Conservation (phyloP, 2,329 filamentous ascomycete genomes). For the Ascochyta lentis region DNA sequence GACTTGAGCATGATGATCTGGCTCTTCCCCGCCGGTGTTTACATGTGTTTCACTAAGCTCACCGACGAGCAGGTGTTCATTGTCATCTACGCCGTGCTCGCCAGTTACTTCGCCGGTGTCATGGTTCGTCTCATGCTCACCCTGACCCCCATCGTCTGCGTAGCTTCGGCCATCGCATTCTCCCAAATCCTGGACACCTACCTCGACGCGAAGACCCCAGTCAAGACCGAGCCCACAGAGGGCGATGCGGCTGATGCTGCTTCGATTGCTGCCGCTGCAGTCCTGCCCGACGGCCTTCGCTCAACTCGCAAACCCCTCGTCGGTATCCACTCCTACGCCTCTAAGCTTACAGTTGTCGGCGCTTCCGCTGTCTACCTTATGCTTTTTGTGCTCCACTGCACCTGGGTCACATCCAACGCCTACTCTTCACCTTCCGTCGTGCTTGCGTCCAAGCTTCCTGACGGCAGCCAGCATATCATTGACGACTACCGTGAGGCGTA, state of each 20-base stretch:
- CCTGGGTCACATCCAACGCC: conserved; percentile 98
- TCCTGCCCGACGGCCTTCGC: conserved; percentile 65
- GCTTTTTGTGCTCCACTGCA: conserved; percentile 96
- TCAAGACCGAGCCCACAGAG: conserved; percentile 57
- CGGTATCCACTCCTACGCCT: conserved; percentile 81
- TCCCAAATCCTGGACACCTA: conserved; percentile 91
- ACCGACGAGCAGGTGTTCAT: conserved; percentile 97
- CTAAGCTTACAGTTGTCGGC: conserved; percentile 78
- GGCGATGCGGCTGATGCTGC: conserved; percentile 39
- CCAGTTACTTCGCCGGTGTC: conserved; percentile 97
- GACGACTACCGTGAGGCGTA: conserved; percentile 99
- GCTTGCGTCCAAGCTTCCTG: conserved; percentile 86
- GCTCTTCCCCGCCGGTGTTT: conserved; percentile 98
- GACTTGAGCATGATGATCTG: conserved; percentile 98
- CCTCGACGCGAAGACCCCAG: conserved; percentile 70
- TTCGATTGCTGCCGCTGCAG: conserved; percentile 58
- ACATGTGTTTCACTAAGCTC: conserved; percentile 94
- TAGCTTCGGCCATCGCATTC: conserved; percentile 85
- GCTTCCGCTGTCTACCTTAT: conserved; percentile 81
- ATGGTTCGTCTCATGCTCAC: conserved; percentile 99
- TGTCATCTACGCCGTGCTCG: conserved; percentile 94
- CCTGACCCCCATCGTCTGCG: conserved; percentile 93
- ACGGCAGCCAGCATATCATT: conserved; percentile 97
- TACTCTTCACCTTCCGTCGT: conserved; percentile 99
- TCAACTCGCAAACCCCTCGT: conserved; percentile 75